phyloP scores from a whole-genome alignment of 208 protist genomes.

The Tetramitus jugosus region DNA sequence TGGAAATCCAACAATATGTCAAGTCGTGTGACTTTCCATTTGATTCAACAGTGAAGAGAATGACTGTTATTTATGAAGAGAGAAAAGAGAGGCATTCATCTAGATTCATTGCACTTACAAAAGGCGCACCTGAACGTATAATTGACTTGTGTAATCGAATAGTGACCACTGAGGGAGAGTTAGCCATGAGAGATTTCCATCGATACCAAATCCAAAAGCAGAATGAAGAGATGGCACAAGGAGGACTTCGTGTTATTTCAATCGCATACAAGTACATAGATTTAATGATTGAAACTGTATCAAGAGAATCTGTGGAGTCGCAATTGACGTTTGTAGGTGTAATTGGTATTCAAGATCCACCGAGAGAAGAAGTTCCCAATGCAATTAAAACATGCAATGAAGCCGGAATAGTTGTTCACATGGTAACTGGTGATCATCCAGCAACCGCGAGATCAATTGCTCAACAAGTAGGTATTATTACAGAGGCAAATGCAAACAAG shows the following conservation, averaged over 20 bases:
- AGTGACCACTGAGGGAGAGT: no score
- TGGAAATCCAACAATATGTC: background rate
- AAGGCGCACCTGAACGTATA: constrained; percentile 16
- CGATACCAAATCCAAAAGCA: background rate
- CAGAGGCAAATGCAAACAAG: constrained; percentile 29
- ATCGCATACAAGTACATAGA: background rate
- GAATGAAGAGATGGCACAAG: background rate
- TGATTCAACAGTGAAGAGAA: constrained; percentile 4
- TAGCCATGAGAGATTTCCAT: background rate
- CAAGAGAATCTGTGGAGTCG: constrained; percentile 55
- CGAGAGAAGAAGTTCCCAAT: constrained; percentile 61
- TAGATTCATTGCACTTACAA: constrained; percentile 14
- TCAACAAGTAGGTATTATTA: constrained; percentile 68
- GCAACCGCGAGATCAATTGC: constrained; percentile 70
- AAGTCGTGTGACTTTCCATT: constrained; percentile 5
- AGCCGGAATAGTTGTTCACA: constrained; percentile 71
- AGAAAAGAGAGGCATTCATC: background rate
- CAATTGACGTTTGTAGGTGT: constrained; percentile 71
- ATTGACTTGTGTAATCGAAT: background rate
- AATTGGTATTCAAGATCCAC: constrained; percentile 80
- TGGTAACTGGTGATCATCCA: constrained; percentile 78
- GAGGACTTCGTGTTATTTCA: background rate
- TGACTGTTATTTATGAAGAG: constrained; percentile 18
- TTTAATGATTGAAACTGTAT: background rate
- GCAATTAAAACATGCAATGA: constrained; percentile 70